Conservation (phyloP, 305 asterid species). For the Rubia balearica region DNA sequence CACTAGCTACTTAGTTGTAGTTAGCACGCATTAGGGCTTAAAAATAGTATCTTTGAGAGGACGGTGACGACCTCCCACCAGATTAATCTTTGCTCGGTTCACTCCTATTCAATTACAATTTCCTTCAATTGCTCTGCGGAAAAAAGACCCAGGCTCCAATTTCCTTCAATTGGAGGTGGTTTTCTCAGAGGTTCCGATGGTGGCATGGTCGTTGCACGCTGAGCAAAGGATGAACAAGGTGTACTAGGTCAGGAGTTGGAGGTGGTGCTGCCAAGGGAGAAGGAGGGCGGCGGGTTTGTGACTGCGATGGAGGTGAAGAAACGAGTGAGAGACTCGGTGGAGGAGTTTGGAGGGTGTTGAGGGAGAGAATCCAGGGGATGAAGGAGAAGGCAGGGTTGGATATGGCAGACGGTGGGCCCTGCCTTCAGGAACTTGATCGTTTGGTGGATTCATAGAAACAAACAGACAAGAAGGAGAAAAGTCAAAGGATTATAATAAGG, state of each 20-base stretch:
- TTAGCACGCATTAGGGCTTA: too few relatives aligned
- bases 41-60: too few relatives aligned
- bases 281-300: conserved; percentile 35
- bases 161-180: conserved; percentile 31
- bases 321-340: conserved; percentile 41
- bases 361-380: conserved; percentile 20
- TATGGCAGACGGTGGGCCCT: conserved; percentile 34
- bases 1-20: too few relatives aligned
- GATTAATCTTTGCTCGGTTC: background rate
- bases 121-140: background rate
- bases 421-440: background rate
- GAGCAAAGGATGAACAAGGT: conserved; percentile 50
- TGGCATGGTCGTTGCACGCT: conserved; percentile 70
- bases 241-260: conserved; percentile 38
- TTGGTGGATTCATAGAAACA: too few relatives aligned
- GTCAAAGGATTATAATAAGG: too few relatives aligned
- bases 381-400: conserved; percentile 31
- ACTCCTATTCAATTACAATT: background rate
- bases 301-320: conserved; percentile 43
- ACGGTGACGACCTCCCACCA: too few relatives aligned
- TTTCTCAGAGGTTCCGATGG: conserved; percentile 52
- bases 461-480: too few relatives aligned
- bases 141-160: background rate
- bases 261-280: conserved; percentile 38
- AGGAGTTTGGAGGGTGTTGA: conserved; percentile 19